Evolutionary conservation across 768 basidiomycete genomes (phyloP).

Genomic region (Hericium rajendrae): DNA sequence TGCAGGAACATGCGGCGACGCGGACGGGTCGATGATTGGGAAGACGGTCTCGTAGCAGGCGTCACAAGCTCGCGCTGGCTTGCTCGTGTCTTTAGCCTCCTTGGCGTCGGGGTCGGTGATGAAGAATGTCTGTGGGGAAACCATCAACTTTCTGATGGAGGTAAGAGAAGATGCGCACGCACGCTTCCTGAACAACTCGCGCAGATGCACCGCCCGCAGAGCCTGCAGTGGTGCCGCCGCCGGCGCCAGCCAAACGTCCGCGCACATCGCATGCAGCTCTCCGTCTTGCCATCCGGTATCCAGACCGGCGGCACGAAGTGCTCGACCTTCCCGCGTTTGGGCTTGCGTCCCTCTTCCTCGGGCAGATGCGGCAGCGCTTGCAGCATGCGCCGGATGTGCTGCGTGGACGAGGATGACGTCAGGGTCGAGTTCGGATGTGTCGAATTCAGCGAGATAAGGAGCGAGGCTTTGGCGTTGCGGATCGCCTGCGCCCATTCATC

Average conservation of each 20-base stretch:
- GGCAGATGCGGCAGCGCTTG: conserved; percentile 67
- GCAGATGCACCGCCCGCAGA: conserved; percentile 84
- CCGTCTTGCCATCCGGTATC: conserved; percentile 83
- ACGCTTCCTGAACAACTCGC: conserved; percentile 76
- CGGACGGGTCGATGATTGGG: conserved; percentile 36
- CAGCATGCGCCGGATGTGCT: conserved; percentile 63
- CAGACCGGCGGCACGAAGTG: conserved; percentile 88
- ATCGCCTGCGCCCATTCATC: conserved; percentile 62
- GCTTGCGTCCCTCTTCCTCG: conserved; percentile 27
- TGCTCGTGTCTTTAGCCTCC: conserved; percentile 32
- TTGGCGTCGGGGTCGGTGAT: conserved; percentile 47
- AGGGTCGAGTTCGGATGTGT: conserved; percentile 75
- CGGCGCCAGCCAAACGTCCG: conserved; percentile 68
- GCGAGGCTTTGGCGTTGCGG: conserved; percentile 56
- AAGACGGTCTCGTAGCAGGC: conserved; percentile 84
- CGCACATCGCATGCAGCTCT: conserved; percentile 78
- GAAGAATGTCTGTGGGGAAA: conserved; percentile 60
- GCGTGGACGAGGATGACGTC: conserved; percentile 66
- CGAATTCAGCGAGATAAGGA: conserved; percentile 60
- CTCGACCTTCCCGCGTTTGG: conserved; percentile 49
- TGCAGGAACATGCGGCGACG: conserved; percentile 8
- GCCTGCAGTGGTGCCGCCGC: conserved; percentile 75
- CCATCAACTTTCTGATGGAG: conserved; percentile 2
- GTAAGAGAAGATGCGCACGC: conserved; percentile 13
- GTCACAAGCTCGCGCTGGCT: conserved; percentile 75